Percentiles rank a stretch among this genome's conserved stretches.
phyloP scores from a whole-genome alignment of 2,329 filamentous ascomycete species.

The Monosporascus ibericus region DNA sequence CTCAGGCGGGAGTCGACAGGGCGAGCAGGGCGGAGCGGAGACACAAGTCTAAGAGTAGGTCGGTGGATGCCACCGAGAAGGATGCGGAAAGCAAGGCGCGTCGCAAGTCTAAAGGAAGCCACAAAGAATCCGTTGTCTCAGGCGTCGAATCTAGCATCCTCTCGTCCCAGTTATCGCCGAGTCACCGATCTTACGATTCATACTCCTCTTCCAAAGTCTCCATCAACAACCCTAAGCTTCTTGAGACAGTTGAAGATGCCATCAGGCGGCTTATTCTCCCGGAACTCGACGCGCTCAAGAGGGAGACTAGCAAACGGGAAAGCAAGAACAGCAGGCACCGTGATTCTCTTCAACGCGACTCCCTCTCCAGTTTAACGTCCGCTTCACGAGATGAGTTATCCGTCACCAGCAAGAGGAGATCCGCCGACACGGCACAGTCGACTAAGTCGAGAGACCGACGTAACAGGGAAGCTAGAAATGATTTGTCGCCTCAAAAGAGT shows the following conservation, averaged over 20 bases:
- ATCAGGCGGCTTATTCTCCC: conserved; percentile 86
- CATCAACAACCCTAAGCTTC: conserved; percentile 84
- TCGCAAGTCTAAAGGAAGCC: conserved; percentile 45
- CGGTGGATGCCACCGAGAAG: conserved; percentile 43
- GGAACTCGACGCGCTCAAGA: conserved; percentile 84
- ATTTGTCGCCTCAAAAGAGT: conserved; percentile 44
- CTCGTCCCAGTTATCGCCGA: conserved; percentile 47
- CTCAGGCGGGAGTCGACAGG: conserved; percentile 29
- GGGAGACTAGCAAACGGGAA: conserved; percentile 75
- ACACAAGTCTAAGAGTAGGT: conserved; percentile 42
- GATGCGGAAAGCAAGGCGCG: conserved; percentile 40
- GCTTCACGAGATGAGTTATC: conserved; percentile 50
- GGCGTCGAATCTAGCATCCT: conserved; percentile 48
- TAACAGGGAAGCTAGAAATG: conserved; percentile 50
- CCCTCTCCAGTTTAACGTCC: conserved; percentile 52
- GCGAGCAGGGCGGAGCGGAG: conserved; percentile 44
- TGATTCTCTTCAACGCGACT: conserved; percentile 36
- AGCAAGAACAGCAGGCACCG: conserved; percentile 42
- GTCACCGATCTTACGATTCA: conserved; percentile 50
- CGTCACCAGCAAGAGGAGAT: conserved; percentile 42
- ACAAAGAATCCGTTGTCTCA: conserved; percentile 47
- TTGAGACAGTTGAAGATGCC: conserved; percentile 89
- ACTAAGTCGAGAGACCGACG: conserved; percentile 37
- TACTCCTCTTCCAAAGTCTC: conserved; percentile 59
- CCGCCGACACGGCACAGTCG: conserved; percentile 48